These are phyloP conservation scores for sunflower (Helianthus annuus) DNA, from an alignment of 129 eudicot genomes.

Conservation along the genomic window DNA sequence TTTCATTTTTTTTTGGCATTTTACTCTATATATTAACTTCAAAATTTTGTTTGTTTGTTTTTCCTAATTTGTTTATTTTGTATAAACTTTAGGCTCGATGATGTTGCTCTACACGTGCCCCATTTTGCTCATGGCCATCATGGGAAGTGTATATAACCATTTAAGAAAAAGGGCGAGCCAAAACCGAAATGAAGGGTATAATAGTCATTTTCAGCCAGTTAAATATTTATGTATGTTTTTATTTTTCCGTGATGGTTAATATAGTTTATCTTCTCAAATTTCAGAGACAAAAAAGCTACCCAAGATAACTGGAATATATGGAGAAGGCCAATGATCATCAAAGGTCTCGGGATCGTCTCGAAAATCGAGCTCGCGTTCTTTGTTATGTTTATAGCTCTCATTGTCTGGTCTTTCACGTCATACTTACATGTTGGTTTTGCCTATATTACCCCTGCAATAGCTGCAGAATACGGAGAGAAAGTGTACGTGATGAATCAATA, in stretches of 20 bases:
- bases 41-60: not conserved
- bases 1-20: too few relatives aligned
- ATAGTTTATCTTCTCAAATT: not conserved
- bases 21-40: too few relatives aligned
- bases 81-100: slow-evolving; percentile 45
- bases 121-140: slow-evolving; percentile 54
- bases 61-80: too few relatives aligned
- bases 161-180: slow-evolving; percentile 38
- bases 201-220: slow-evolving; percentile 1
- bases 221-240: not conserved
- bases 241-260: not conserved
- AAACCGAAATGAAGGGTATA: slow-evolving; percentile 30
- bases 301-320: slow-evolving; percentile 31
- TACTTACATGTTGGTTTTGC: slow-evolving; percentile 48
- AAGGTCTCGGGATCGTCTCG: slow-evolving; percentile 80
- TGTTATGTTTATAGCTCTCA: slow-evolving; percentile 69
- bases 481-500: slow-evolving; percentile 41
- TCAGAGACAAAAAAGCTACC: slow-evolving; percentile 26
- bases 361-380: slow-evolving; percentile 64
- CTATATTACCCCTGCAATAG: slow-evolving; percentile 43
- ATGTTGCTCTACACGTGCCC: slow-evolving; percentile 66
- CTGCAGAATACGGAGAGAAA: slow-evolving; percentile 49
- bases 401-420: slow-evolving; percentile 54
- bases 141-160: slow-evolving; percentile 65
- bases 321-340: slow-evolving; percentile 75